Base-by-base conservation (phyloP, 768 basidiomycete genomes). In the Chalciporus sphaerocephalus region DNA sequence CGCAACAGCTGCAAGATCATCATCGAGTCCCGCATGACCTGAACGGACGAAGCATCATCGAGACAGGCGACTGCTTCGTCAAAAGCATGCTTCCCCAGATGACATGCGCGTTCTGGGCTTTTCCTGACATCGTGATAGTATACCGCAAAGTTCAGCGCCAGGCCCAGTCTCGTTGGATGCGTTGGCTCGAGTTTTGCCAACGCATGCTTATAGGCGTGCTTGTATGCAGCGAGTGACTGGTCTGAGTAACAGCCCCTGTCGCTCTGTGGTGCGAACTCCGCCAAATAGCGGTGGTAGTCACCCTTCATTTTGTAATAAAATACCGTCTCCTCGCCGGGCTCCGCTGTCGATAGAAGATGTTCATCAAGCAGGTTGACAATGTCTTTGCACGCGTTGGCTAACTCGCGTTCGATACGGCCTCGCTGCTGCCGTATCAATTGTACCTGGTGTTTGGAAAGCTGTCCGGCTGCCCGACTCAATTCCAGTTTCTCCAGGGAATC, bases 251-350 rank as follows among this genome's bases (percentile, higher is more conserved):
- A 72, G 56, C 82, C 77, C 54, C 86, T 79, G 47, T 84, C 80
- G 52, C 81, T 74, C 52, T 81, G 78, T 20, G 78, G 81, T 15
- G 88, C 83, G 61, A 91, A 87, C 68, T 92, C 91, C 38, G 89
- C 88, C 43, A 92, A 79, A 69, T 92, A 93, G 52, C 90, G 85
- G 71, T 87, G 89, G 70, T 92, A 93, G 64, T 92, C 91, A 46
- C 89, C 91, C 69, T 82, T 83, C 87, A 92, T 83, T 72, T 94
- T 93, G 62, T 80, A 83, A 73, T 92, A 92, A 71, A 92, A 93
- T 24, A 92, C 92, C 52, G 79, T 83, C 66, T 85, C 83, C 66
- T 92, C 90, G 34, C 91, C 89, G 13, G 76, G 73, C 51, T 74
- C 78, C 7, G 89, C 90, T 23, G 69, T 66, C 20, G 80, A 78